Conservation (phyloP, 73 alveolate genomes). For the Stentor coeruleus region DNA sequence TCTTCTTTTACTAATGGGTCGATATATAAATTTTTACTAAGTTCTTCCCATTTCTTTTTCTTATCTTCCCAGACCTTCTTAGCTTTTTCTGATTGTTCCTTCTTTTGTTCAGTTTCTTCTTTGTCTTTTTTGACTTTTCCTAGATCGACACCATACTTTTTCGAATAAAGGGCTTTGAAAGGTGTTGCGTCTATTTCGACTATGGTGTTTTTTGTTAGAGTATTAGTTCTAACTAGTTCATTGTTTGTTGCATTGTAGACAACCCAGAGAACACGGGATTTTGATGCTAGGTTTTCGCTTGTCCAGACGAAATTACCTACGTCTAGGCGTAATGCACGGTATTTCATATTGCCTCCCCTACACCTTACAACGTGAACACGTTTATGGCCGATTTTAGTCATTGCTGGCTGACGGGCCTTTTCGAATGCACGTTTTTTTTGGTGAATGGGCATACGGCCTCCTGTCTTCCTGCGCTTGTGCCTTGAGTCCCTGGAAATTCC, state of each 20-base stretch:
- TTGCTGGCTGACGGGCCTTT: constrained; percentile 93
- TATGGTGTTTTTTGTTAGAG: constrained; percentile 88
- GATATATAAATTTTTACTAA: too few relatives aligned
- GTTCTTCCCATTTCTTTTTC: too few relatives aligned
- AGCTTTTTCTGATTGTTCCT: neutral
- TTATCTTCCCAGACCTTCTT: neutral
- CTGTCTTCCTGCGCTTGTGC: constrained; percentile 95
- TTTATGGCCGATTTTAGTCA: constrained; percentile 72
- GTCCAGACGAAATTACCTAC: constrained; percentile 96
- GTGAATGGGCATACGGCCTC: constrained; percentile 98
- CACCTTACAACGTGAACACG: constrained; percentile 43
- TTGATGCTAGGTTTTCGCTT: constrained; percentile 60
- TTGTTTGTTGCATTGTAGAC: constrained; percentile 97
- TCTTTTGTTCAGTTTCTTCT: too few relatives aligned
- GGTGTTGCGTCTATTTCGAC: constrained; percentile 96
- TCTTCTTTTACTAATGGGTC: constrained; percentile 57
- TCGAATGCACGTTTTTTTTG: constrained; percentile 96
- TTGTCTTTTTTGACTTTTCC: too few relatives aligned
- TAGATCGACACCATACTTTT: too few relatives aligned
- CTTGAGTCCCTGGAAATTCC: constrained; percentile 96
- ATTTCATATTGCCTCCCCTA: constrained; percentile 71
- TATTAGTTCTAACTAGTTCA: constrained; percentile 98
- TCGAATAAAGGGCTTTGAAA: constrained; percentile 87
- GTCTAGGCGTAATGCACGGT: constrained; percentile 88
- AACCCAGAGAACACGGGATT: constrained; percentile 85